Evolutionary conservation across 495 filamentous ascomycete species (phyloP), one percentile per base, ranked within the genome.

Genomic region (Aspergillus avenaceus): DNA sequence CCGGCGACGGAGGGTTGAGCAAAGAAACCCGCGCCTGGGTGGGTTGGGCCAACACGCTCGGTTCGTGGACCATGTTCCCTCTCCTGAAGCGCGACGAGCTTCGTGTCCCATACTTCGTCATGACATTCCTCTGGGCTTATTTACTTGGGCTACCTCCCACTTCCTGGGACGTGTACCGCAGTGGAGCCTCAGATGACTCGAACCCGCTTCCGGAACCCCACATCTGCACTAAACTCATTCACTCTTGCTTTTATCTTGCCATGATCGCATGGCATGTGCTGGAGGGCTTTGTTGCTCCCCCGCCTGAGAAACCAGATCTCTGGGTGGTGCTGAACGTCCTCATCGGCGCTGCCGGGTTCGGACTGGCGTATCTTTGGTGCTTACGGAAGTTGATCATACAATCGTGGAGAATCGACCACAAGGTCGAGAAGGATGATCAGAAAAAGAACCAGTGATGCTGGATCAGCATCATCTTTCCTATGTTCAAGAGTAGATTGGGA

Each of bases 1-100:
- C 86, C 13, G 83, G 85, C 4, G 79, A 84, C 41, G 81, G 86
- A 31, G 90, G 90, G 0, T 73, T 97, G 22, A 80, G 80, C 45
- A 86, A 84, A 52, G 81, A 84, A 29, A 82, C 77, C 16, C 82
- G 95, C 16, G 81, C 89, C 6, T 98, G 93, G 93, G 82, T 97
- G 7, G 89, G 89, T 7, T 96, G 90, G 69, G 90, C 89, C 31
- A 98, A 97, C 59, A 76, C 92, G 4, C 81, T 97, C 27, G 93
- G 88, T 12, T 84, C 83, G 31, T 98, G 92, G 90, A 97, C 91
- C 11, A 82, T 97, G 76, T 98, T 88, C 61, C 93, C 93, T 4
- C 75, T 98, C 5, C 79, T 98, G 14, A 82, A 85, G 55, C 81
- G 91, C 18, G 93, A 96, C 40, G 88, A 87, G 23, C 77, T 98